A percentile compares a stretch with the other conserved stretches of the same genome.
These are phyloP conservation scores for Peniophora sp. DNA, from an alignment of 1,284 basidiomycete species.

Conservation along the genomic window DNA sequence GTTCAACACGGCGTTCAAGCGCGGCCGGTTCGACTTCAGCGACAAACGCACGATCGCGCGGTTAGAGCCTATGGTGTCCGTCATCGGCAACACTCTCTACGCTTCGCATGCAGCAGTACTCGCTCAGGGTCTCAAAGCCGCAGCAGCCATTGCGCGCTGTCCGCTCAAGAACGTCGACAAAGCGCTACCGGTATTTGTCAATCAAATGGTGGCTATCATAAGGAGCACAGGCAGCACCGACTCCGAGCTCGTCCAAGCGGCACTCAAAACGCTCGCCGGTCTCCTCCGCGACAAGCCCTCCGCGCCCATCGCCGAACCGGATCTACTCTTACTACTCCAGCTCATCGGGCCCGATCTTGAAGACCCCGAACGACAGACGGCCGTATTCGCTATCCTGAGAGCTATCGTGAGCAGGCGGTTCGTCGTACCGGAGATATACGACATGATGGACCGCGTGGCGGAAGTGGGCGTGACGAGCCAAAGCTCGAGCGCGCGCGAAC, in stretches of 20 bases:
- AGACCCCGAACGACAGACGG: slow-evolving; percentile 81
- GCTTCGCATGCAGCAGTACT: slow-evolving; percentile 77
- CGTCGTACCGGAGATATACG: slow-evolving; percentile 95
- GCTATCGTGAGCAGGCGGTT: slow-evolving; percentile 89
- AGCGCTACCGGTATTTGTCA: slow-evolving; percentile 78
- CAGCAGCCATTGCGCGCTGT: slow-evolving; percentile 78
- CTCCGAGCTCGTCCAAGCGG: slow-evolving; percentile 84
- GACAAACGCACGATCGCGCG: slow-evolving; percentile 67
- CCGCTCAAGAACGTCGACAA: slow-evolving; percentile 75
- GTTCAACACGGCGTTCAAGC: slow-evolving; percentile 81
- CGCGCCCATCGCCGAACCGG: slow-evolving; percentile 82
- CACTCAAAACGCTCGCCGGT: slow-evolving; percentile 80
- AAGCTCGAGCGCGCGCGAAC: slow-evolving; percentile 84
- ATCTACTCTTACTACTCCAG: slow-evolving; percentile 82
- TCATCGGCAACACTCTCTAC: slow-evolving; percentile 92
- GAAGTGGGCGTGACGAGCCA: slow-evolving; percentile 94
- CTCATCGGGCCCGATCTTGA: slow-evolving; percentile 90
- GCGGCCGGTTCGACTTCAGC: slow-evolving; percentile 82
- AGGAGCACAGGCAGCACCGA: slow-evolving; percentile 83
- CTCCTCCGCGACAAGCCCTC: slow-evolving; percentile 81
- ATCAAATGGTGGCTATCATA: slow-evolving; percentile 83
- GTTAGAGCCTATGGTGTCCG: slow-evolving; percentile 80
- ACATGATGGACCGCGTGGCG: slow-evolving; percentile 93
- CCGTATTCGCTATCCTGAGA: slow-evolving; percentile 87
- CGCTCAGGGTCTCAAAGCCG: slow-evolving; percentile 74